A percentile compares a stretch with the other conserved stretches of the same genome.
phyloP scores from a whole-genome alignment of 2,329 filamentous ascomycete species.

The Setomelanomma holmii region DNA sequence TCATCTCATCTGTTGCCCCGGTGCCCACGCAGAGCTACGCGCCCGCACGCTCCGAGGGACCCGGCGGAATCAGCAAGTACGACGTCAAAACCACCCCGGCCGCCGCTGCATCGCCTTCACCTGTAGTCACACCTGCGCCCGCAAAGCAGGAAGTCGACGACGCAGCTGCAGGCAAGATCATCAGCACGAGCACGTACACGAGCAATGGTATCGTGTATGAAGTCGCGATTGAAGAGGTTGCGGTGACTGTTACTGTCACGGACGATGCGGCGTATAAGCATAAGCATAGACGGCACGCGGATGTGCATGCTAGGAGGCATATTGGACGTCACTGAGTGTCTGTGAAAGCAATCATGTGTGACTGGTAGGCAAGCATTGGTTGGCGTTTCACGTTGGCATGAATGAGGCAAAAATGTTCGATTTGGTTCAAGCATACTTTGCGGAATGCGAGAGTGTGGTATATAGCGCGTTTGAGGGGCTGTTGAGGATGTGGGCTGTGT shows the following conservation, averaged over 20 bases:
- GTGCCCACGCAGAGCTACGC: conserved; percentile 47
- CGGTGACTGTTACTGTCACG: conserved; percentile 51
- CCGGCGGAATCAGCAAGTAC: conserved; percentile 45
- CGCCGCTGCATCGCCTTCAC: conserved; percentile 15
- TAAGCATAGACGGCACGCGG: conserved; percentile 24
- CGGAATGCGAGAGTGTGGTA: no score
- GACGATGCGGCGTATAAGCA: conserved; percentile 24
- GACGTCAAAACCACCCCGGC: conserved; percentile 25
- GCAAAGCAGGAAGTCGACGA: conserved; percentile 15
- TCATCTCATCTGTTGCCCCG: conserved; percentile 23
- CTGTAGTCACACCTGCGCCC: conserved; percentile 29
- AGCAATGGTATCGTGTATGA: conserved; percentile 54
- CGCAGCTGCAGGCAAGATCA: conserved; percentile 25
- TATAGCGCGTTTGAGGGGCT: neutral
- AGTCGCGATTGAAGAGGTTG: conserved; percentile 53
- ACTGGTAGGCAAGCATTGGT: neutral
- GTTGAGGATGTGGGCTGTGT: neutral
- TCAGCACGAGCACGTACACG: conserved; percentile 53
- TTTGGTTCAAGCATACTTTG: no score
- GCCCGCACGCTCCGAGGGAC: conserved; percentile 35
- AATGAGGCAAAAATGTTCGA: no score
- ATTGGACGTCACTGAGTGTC: neutral
- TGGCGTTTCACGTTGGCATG: neutral
- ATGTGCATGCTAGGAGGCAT: neutral
- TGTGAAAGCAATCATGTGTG: no score